These are phyloP conservation scores for Papiliotrema laurentii DNA, from an alignment of 1,284 basidiomycete species.

Conservation along the genomic window DNA sequence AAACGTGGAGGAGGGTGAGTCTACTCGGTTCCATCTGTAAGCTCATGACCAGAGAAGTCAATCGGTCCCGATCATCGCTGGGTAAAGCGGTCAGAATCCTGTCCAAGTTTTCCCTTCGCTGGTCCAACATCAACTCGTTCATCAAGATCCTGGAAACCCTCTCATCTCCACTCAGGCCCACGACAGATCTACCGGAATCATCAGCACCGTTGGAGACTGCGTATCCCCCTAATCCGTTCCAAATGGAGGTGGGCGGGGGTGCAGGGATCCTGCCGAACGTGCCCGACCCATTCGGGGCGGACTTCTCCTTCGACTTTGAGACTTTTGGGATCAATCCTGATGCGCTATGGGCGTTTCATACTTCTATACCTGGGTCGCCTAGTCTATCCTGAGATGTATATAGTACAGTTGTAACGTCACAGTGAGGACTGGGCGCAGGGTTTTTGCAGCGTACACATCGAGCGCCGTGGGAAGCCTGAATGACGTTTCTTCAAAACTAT, in stretches of 20 bases:
- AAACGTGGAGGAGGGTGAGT: neutral
- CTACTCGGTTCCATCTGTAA: neutral
- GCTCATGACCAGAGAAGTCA: neutral
- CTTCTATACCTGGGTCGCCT: slow-evolving; percentile 7
- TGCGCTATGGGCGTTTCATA: slow-evolving; percentile 9
- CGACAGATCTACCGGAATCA: neutral
- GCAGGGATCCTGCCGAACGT: neutral
- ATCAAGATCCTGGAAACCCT: slow-evolving; percentile 7
- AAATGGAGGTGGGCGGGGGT: neutral
- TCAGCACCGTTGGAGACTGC: neutral
- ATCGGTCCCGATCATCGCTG: neutral
- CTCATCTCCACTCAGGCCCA: neutral
- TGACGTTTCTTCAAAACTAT: too few species aligned
- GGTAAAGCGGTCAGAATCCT: slow-evolving; percentile 1
- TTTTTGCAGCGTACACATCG: too few species aligned
- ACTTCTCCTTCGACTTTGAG: slow-evolving; percentile 17
- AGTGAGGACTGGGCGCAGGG: too few species aligned
- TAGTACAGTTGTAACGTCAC: too few species aligned
- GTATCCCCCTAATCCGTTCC: neutral
- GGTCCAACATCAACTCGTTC: slow-evolving; percentile 10
- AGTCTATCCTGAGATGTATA: slow-evolving; percentile 6
- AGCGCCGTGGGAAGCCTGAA: too few species aligned
- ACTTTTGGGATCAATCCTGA: slow-evolving; percentile 15
- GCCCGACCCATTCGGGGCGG: slow-evolving; percentile 3
- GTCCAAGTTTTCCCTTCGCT: slow-evolving; percentile 3